phyloP scores from a whole-genome alignment of 305 asterid genomes.

The Rubia occidens region DNA sequence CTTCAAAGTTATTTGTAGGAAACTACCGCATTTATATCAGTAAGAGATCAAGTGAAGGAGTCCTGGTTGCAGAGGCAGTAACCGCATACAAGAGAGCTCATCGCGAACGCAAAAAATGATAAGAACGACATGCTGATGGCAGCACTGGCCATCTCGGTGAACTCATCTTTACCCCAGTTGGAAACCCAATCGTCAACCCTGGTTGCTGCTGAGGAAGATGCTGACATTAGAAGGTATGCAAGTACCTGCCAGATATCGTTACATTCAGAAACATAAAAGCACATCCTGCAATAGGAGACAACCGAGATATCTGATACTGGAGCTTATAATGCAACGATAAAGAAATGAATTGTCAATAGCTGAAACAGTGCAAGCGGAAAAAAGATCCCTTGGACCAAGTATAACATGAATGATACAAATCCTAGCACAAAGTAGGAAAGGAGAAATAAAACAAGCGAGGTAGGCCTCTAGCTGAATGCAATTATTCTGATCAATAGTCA shows the following conservation, averaged over 20 bases:
- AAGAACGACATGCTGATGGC: constrained; percentile 35
- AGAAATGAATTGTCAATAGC: background rate
- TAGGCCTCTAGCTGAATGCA: background rate
- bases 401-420: background rate
- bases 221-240: constrained; percentile 40
- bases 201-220: constrained; percentile 41
- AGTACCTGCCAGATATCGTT: constrained; percentile 25
- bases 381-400: background rate
- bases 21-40: background rate
- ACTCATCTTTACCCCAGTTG: constrained; percentile 41
- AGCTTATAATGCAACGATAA: background rate
- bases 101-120: constrained; percentile 33
- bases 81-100: constrained; percentile 40
- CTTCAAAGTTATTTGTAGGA: constrained; percentile 2
- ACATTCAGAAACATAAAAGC: constrained; percentile 2
- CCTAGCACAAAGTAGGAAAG: background rate
- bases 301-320: background rate
- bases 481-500: constrained; percentile 1
- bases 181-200: constrained; percentile 37
- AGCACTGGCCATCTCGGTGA: constrained; percentile 37
- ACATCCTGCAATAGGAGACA: background rate
- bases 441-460: background rate
- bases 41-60: constrained; percentile 15
- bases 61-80: constrained; percentile 29
- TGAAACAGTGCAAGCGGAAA: background rate